A percentile compares a stretch with the other conserved stretches of the same genome.
Evolutionary conservation across 1,139 yeast genomes (phyloP).

Genomic region (Hyphopichia fennica): DNA sequence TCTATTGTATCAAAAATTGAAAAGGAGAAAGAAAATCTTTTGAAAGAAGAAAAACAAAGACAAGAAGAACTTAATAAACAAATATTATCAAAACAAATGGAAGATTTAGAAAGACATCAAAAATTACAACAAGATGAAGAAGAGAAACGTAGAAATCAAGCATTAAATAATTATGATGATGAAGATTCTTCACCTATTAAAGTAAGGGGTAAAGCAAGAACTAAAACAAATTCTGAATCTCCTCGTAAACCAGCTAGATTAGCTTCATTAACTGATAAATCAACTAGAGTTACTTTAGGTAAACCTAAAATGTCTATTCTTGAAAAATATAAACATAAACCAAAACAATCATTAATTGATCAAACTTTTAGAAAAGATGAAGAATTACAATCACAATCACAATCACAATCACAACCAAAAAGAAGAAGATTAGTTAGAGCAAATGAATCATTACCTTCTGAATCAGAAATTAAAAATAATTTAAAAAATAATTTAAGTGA

Average conservation of each 20-base stretch:
- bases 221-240: constrained; percentile 12
- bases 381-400: constrained; percentile 3
- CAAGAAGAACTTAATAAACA: constrained; percentile 14
- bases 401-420: constrained; percentile 20
- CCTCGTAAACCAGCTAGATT: constrained; percentile 9
- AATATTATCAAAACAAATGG: constrained; percentile 11
- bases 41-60: constrained; percentile 13
- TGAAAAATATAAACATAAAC: constrained; percentile 45
- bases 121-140: constrained; percentile 8
- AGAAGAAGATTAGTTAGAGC: constrained; percentile 41
- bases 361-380: constrained; percentile 12
- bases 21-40: constrained; percentile 17
- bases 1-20: constrained; percentile 30
- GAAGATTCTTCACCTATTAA: constrained; percentile 38
- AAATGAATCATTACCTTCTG: constrained; percentile 5
- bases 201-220: constrained; percentile 31
- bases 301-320: constrained; percentile 56
- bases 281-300: constrained; percentile 59
- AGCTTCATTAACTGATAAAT: constrained; percentile 21
- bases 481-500: constrained; percentile 5
- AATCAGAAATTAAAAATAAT: constrained; percentile 6
- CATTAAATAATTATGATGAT: constrained; percentile 13
- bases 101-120: constrained; percentile 10
- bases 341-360: constrained; percentile 27
- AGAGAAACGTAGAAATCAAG: neutral